phyloP scores from a whole-genome alignment of 345 rosid genomes.

The Eucalyptus marginata region DNA sequence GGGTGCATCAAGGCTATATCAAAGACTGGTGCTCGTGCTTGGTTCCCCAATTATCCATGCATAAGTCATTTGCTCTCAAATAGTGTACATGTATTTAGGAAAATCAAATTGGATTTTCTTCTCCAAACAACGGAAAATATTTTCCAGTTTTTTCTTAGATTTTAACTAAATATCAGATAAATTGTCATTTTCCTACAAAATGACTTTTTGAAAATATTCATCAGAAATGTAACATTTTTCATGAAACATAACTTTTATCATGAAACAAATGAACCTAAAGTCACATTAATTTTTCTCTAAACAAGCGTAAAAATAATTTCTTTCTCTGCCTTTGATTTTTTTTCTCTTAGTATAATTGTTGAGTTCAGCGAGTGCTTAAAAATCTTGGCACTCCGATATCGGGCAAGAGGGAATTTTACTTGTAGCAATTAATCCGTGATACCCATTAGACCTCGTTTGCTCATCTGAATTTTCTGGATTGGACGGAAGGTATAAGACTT shows the following conservation, averaged over 20 bases:
- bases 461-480: neutral
- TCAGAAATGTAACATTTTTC: too few relatives aligned
- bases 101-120: too few relatives aligned
- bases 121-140: too few relatives aligned
- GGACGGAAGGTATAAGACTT: neutral
- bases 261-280: neutral
- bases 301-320: neutral
- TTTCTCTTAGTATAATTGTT: neutral
- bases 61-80: too few relatives aligned
- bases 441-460: neutral
- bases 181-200: neutral
- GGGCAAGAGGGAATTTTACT: neutral
- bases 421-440: neutral
- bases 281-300: neutral
- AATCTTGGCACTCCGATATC: neutral
- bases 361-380: neutral
- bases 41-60: neutral
- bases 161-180: too few relatives aligned
- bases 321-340: neutral
- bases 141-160: too few relatives aligned
- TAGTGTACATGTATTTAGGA: neutral
- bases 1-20: neutral
- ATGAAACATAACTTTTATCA: too few relatives aligned
- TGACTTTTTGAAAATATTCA: neutral
- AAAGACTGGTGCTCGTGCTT: neutral